A percentile compares a stretch with the other conserved stretches of the same genome.
These are phyloP conservation scores for Pilatotrama ljubarskyi DNA, from an alignment of 768 basidiomycete species.

Conservation along the genomic window DNA sequence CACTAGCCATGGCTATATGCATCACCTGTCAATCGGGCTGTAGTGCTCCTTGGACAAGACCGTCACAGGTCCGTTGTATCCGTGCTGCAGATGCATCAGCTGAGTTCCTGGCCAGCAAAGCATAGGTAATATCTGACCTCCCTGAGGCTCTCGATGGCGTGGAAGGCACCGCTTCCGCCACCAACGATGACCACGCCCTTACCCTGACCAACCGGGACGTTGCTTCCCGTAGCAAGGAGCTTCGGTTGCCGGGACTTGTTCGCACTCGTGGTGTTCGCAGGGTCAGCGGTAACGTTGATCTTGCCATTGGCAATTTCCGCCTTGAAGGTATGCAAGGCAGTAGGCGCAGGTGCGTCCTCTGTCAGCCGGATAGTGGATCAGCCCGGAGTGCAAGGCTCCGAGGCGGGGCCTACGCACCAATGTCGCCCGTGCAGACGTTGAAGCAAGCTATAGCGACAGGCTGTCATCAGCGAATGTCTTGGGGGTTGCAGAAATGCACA, in stretches of 20 bases:
- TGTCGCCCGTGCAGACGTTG: slow-evolving; percentile 82
- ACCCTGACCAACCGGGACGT: slow-evolving; percentile 32
- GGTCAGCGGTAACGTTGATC: slow-evolving; percentile 75
- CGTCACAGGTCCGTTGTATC: slow-evolving; percentile 75
- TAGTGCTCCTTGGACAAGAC: slow-evolving; percentile 78
- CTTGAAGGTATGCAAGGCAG: slow-evolving; percentile 78
- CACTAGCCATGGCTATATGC: slow-evolving; percentile 1
- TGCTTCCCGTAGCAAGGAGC: slow-evolving; percentile 47
- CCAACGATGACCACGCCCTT: slow-evolving; percentile 83
- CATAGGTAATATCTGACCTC: slow-evolving; percentile 53
- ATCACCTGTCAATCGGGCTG: slow-evolving; percentile 80
- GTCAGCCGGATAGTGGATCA: neutral
- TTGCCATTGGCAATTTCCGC: slow-evolving; percentile 66
- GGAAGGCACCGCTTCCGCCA: slow-evolving; percentile 79
- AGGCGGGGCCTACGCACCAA: slow-evolving; percentile 44
- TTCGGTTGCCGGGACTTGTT: slow-evolving; percentile 66
- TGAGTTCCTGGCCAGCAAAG: neutral
- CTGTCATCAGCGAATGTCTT: neutral
- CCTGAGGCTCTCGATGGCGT: slow-evolving; percentile 77
- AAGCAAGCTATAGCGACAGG: slow-evolving; percentile 65
- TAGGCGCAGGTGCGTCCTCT: slow-evolving; percentile 90
- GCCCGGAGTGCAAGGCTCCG: too few species aligned
- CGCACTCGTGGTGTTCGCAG: slow-evolving; percentile 58
- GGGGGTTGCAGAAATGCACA: neutral
- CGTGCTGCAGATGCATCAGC: slow-evolving; percentile 51